Base-by-base conservation (phyloP, 1,284 basidiomycete species). In the Exobasidium rhododendri region DNA sequence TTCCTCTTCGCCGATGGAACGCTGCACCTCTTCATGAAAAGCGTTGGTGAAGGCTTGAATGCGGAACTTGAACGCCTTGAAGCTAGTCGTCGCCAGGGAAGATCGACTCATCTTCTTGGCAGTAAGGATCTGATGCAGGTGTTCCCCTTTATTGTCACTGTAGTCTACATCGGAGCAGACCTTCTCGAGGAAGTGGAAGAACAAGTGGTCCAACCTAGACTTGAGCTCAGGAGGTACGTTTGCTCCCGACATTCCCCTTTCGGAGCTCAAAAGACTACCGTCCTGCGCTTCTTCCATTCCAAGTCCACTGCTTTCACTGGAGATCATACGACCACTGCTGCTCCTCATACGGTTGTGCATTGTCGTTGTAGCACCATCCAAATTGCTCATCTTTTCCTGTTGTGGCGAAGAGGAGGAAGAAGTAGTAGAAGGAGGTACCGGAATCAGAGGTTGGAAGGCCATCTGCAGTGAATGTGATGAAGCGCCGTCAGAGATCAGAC, bases 21-120 rank as follows among this genome's bases (percentile, higher is more conserved):
- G 76, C 84, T 74, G 20, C 75, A 90, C 89, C 83, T 94, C 90
- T 79, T 97, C 92, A 72, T 94, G 84, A 79, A 98, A 98, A 0
- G 90, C 91, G 73, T 94, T 92, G 13, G 94, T 97, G 82, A 99
- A 99, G 0, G 96, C 94, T 80, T 94, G 92, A 73, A 99, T 98
- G 59, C 96, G 88, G 83, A 98, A 98, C 81, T 97, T 97, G 88
- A 99, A 98, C 20, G 96, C 94, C 29, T 94, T 86, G 82, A 94
- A 99, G 81, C 97, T 97, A 94, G 49, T 77, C 72, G 29, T 76
- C 57, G 13, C 74, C 63, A 0, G 68, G 68, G 75, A 79, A 73
- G 52, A 55, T 55, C 63, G 73, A 73, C 52, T 55, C 52, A 55
- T 55, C 29, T 55, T 55, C 29, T 55, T 55, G 14, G 52, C 52